Evolutionary conservation across 208 protist species (phyloP), one percentile per base, ranked within the genome.

Genomic region (Trypanosoma cruzi): DNA sequence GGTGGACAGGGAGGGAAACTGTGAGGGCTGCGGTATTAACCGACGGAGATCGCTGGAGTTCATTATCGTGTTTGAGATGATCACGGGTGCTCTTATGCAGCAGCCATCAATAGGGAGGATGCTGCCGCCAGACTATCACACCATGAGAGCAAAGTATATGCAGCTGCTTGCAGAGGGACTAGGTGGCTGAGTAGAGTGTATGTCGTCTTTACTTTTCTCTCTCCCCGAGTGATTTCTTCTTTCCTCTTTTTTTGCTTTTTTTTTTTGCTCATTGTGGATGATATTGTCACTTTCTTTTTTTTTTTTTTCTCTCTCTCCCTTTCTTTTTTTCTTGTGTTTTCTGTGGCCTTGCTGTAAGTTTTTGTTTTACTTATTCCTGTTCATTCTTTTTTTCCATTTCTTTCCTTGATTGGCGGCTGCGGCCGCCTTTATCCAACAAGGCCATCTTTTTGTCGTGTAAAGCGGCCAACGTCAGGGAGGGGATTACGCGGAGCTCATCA

Each of bases 31-130:
- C 7, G 8, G 53, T 2, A 52, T 32, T 11, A 77, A 40, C 42
- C 31, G 44, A 7, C 34, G 49, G 53, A 60, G 34, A 37, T 5
- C 63, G 49, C 22, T 75, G 7, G 63, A 80, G 64, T 71, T 73
- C 44, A 46, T 68, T 5, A 44, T 54, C 34, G 73, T 72, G 3
- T 74, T 67, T 68, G 68, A 52, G 29, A 74, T 68, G 13, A 29
- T 68, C 31, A 68, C 40, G 16, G 20, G 6, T 26, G 42, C 32
- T 16, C 49, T 74, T 4, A 22, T 74, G 24, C 58, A 37, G 5
- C 52, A 56, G 16, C 52, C 68, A 6, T 8, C 34, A 28, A 24
- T 26, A 28, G 40, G 57, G 26, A 32, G 55, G 48, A 37, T 44
- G 3, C 26, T 76, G 48, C 64, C 64, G 13, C 26, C 46, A 29